phyloP scores from a whole-genome alignment of 306 rosid species.

The Inga leiocalycina region DNA sequence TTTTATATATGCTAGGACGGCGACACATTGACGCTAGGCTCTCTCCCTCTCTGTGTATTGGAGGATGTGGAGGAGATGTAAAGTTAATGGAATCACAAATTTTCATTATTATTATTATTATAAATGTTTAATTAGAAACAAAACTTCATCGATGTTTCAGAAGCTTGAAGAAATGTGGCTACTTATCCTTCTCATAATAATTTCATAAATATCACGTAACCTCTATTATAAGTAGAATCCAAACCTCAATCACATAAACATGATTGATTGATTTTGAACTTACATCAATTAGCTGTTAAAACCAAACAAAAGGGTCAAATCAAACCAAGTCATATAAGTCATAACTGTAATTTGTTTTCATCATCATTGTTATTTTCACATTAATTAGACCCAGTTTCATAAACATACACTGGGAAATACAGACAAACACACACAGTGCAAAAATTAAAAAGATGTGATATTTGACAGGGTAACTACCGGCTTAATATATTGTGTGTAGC shows the following conservation, averaged over 20 bases:
- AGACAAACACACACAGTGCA: not conserved
- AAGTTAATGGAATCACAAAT: constrained; percentile 35
- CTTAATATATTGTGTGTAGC: not conserved
- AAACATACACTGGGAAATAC: not conserved
- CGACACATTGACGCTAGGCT: not conserved
- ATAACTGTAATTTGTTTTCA: not conserved
- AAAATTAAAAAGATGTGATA: not conserved
- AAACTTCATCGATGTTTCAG: not conserved
- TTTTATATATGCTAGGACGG: constrained; percentile 13
- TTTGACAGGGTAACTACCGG: constrained; percentile 5
- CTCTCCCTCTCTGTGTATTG: not conserved
- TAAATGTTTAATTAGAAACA: not conserved
- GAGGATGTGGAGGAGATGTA: constrained; percentile 8
- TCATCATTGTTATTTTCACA: not conserved
- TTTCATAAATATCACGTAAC: constrained; percentile 26
- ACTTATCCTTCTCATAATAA: not conserved
- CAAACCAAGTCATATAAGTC: not conserved
- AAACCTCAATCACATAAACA: not conserved
- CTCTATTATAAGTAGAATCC: constrained; percentile 8
- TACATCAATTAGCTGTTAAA: not conserved
- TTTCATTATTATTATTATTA: constrained; percentile 14
- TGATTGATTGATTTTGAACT: not conserved
- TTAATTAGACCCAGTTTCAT: not conserved
- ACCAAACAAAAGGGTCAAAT: not conserved
- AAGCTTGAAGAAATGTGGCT: constrained; percentile 19